Conservation (phyloP, 1,139 yeast genomes). For the Maudiozyma humilis region DNA sequence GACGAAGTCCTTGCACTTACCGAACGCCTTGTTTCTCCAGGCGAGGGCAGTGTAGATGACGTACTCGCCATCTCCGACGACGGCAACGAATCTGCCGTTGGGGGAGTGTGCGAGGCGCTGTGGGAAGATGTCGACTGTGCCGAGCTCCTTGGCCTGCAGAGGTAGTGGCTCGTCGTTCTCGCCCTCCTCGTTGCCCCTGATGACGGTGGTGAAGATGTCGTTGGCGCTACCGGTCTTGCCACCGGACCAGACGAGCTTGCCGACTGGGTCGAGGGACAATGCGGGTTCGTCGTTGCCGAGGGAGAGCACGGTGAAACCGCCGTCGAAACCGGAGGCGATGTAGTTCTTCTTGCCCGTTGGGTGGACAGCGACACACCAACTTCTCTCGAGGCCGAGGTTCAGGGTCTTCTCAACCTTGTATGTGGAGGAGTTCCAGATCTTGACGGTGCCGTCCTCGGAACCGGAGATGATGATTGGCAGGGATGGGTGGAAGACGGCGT, state of each 20-base stretch:
- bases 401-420: constrained; percentile 83
- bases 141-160: constrained; percentile 78
- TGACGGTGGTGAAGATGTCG: constrained; percentile 77
- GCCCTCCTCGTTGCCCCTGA: constrained; percentile 58
- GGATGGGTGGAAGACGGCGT: constrained; percentile 95
- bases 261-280: constrained; percentile 85
- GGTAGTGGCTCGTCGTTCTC: constrained; percentile 78
- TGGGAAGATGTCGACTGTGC: constrained; percentile 88
- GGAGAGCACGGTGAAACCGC: constrained; percentile 80
- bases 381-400: constrained; percentile 87
- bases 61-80: constrained; percentile 96
- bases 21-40: constrained; percentile 94
- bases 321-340: constrained; percentile 89
- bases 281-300: constrained; percentile 93
- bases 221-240: constrained; percentile 52
- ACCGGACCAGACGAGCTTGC: constrained; percentile 77
- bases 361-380: constrained; percentile 86
- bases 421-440: constrained; percentile 73
- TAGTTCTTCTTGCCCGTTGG: constrained; percentile 53
- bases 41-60: constrained; percentile 94
- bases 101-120: constrained; percentile 84
- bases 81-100: constrained; percentile 94
- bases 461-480: constrained; percentile 81
- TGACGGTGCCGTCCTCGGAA: constrained; percentile 73
- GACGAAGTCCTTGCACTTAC: constrained; percentile 81